Conservation (phyloP, 2,329 filamentous ascomycete species). For the Beauveria sp. region DNA sequence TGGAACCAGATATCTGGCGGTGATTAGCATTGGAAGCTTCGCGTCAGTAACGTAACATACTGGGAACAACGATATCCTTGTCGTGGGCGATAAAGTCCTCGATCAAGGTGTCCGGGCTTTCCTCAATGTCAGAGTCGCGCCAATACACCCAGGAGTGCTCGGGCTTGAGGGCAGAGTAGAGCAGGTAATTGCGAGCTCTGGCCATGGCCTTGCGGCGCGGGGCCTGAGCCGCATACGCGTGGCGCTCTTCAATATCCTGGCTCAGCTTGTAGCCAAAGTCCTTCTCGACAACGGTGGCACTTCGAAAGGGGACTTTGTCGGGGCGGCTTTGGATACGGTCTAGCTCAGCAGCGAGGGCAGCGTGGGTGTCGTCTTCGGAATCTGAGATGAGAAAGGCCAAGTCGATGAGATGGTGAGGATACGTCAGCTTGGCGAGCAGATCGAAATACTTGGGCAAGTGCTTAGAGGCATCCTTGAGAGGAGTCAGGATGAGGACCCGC, state of each 20-base stretch:
- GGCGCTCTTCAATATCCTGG: constrained; percentile 74
- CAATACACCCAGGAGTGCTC: constrained; percentile 99
- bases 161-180: constrained; percentile 75
- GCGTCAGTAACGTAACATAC: constrained; percentile 46
- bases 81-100: constrained; percentile 96
- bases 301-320: constrained; percentile 77
- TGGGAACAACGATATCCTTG: constrained; percentile 86
- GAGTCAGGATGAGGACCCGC: constrained; percentile 84
- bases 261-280: constrained; percentile 73
- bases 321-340: constrained; percentile 77
- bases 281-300: constrained; percentile 80
- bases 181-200: constrained; percentile 82
- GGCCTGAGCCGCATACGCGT: constrained; percentile 80
- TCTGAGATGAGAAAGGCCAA: constrained; percentile 92
- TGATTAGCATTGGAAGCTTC: constrained; percentile 18
- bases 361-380: constrained; percentile 82
- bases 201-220: constrained; percentile 88
- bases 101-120: constrained; percentile 78
- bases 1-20: constrained; percentile 90
- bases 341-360: constrained; percentile 76
- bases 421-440: constrained; percentile 79
- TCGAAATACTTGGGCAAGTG: constrained; percentile 90
- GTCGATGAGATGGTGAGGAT: constrained; percentile 92
- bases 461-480: constrained; percentile 77
- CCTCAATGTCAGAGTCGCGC: constrained; percentile 93